These are phyloP conservation scores for Pleurostoma richardsiae DNA, from an alignment of 2,329 filamentous ascomycete species.

Conservation along the genomic window DNA sequence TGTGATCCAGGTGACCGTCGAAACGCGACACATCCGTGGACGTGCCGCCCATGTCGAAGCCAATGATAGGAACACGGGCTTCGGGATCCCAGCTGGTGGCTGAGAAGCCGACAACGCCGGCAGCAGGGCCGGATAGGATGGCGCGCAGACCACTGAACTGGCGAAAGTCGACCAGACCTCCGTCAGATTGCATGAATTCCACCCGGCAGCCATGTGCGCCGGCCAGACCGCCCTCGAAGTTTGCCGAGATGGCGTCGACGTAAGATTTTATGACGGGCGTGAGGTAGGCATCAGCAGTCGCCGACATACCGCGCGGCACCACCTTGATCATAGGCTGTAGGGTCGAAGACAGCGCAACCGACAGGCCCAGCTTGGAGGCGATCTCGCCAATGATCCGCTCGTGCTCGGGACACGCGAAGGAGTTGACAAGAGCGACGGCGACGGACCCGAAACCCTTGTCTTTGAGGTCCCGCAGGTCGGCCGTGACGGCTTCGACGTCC, in stretches of 20 bases:
- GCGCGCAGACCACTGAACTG: conserved; percentile 3
- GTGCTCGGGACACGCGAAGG: conserved; percentile 22
- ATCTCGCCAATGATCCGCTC: conserved; percentile 62
- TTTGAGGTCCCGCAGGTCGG: conserved; percentile 29
- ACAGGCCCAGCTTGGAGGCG: conserved; percentile 73
- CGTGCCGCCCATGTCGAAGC: conserved; percentile 6
- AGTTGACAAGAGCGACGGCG: conserved; percentile 25
- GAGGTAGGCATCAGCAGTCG: conserved; percentile 69
- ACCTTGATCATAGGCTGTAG: conserved; percentile 79
- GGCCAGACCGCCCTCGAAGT: conserved; percentile 64
- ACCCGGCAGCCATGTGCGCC: conserved; percentile 65
- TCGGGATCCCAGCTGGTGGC: conserved; percentile 2
- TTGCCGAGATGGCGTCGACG: conserved; percentile 63
- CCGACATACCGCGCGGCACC: conserved; percentile 64
- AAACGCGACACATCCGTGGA: conserved; percentile 6
- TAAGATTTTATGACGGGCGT: conserved; percentile 70
- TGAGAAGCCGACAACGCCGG: conserved; percentile 4
- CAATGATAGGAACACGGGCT: not conserved
- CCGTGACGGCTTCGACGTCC: conserved; percentile 8
- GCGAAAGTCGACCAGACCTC: conserved; percentile 1
- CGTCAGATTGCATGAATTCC: conserved; percentile 83
- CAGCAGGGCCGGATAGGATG: conserved; percentile 5
- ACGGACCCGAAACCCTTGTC: conserved; percentile 25
- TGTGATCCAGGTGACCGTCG: conserved; percentile 5
- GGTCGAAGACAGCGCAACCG: conserved; percentile 71